These are phyloP conservation scores for Salvia sclarea DNA, from an alignment of 305 asterid species.

Conservation along the genomic window DNA sequence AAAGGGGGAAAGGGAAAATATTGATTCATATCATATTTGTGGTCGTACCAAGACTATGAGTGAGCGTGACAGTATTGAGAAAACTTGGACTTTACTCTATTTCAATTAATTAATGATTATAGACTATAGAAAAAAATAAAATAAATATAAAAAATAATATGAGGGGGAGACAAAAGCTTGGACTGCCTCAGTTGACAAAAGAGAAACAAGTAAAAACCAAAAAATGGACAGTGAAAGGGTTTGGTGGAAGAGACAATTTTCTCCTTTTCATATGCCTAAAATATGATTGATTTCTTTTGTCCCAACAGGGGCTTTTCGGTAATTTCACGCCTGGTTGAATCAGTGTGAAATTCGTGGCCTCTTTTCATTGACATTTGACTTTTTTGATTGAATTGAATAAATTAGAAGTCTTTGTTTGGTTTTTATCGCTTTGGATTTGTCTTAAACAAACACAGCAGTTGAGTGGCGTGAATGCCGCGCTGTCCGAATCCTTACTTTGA, in stretches of 20 bases:
- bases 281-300: conserved; percentile 16
- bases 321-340: conserved; percentile 6
- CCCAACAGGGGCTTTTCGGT: not conserved
- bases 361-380: conserved; percentile 31
- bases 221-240: conserved; percentile 38
- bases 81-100: conserved; percentile 25
- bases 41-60: not conserved
- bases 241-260: conserved; percentile 47
- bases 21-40: not conserved
- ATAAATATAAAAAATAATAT: not conserved
- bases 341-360: conserved; percentile 32
- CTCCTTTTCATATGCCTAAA: conserved; percentile 37
- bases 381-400: not conserved
- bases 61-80: conserved; percentile 17
- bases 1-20: not conserved
- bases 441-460: conserved; percentile 18
- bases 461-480: conserved; percentile 44
- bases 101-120: not conserved
- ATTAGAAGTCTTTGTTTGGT: not conserved
- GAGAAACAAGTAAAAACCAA: conserved; percentile 35
- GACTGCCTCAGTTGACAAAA: conserved; percentile 39
- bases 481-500: not conserved
- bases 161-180: conserved; percentile 27
- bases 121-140: not conserved
- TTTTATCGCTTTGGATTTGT: not conserved